Base-by-base conservation (phyloP, 768 basidiomycete species). In the Gloeophyllum trabeum region DNA sequence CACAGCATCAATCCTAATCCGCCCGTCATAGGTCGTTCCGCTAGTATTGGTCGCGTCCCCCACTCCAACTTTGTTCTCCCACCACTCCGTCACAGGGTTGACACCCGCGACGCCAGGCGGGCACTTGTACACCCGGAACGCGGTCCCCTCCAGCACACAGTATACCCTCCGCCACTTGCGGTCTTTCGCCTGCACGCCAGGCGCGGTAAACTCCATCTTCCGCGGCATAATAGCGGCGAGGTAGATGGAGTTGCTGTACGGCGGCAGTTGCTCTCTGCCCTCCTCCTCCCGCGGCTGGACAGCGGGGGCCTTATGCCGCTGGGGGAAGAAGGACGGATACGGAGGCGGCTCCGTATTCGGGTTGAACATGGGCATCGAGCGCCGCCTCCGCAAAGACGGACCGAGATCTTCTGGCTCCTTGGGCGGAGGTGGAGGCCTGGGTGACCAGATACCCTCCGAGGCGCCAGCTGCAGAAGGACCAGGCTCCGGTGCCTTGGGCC, bases 141-240 rank as follows among this genome's bases (percentile, higher is more conserved):
- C 67, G n/a, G 96, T 97, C 36, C 96, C 96, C 54, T 96, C 89
- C 21, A 99, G 63, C 52, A 93, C 85, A 55, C 89, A 87, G 49
- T 92, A 70, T 40, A 84, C 78, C 39, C 86, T 69, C 46, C 86
- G 75, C 96, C 96, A 99, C 54, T 90, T 88, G 36, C 96, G 69
- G 56, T 98, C 93, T 55, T 70, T 75, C 5, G 93, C 81, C 58
- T 94, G 88, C 2, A 88, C 67, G 5, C 92, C 92, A 0, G 92
- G 90, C 7, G 71, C 61, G 3, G 62, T 66, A 55, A 99, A 98
- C 66, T 99, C 96, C 79, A 92, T 75, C 69, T 99, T 99, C 37
- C 87, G 76, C 1, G 84, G 83, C 66, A 99, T 74, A 42, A 80
- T 70, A 3, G 81, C 88, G 25, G 76, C 71, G 51, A 97, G 75